phyloP scores from a whole-genome alignment of 352 stramenopile genomes.

The Phytophthora citricola region DNA sequence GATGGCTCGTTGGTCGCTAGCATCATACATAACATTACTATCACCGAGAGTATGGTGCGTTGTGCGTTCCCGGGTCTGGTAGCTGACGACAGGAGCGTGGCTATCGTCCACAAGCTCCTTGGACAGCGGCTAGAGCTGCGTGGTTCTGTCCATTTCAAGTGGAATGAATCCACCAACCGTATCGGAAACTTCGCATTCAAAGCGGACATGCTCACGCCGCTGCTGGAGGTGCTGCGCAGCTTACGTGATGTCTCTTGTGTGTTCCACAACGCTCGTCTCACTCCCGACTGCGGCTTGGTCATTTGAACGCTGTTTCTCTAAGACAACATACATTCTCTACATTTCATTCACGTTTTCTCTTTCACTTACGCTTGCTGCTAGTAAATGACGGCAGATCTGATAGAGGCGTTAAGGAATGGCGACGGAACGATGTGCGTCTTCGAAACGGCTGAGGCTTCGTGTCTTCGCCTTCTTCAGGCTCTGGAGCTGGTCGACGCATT shows the following conservation, averaged over 20 bases:
- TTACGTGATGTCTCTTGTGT: background rate
- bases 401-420: constrained; percentile 19
- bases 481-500: constrained; percentile 19
- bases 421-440: constrained; percentile 27
- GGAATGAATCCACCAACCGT: background rate
- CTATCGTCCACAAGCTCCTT: background rate
- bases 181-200: background rate
- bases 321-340: background rate
- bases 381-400: constrained; percentile 11
- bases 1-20: background rate
- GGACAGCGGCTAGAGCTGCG: background rate
- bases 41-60: background rate
- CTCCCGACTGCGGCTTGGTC: background rate
- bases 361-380: constrained; percentile 5
- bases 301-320: too few species aligned
- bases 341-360: background rate
- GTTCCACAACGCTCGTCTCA: background rate
- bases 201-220: background rate
- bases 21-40: background rate
- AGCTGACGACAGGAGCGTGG: background rate
- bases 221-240: background rate
- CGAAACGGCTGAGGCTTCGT: constrained; percentile 23
- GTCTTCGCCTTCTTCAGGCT: constrained; percentile 20
- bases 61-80: background rate
- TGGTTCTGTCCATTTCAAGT: background rate